Evolutionary conservation across 345 rosid genomes (phyloP), one percentile per base, ranked within the genome.

Genomic region (Euphorbia lathyris): DNA sequence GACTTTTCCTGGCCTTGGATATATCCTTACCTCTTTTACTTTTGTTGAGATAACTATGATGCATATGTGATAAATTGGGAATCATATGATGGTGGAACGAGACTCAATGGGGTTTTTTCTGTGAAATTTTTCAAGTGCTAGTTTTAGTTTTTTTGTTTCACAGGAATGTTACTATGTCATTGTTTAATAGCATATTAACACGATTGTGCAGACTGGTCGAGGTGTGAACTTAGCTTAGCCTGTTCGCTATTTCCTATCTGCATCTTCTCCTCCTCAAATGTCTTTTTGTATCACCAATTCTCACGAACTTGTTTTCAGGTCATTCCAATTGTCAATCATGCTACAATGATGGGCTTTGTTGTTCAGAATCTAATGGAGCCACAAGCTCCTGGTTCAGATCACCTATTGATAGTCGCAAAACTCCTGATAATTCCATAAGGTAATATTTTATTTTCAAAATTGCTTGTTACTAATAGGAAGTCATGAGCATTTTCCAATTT

Each of bases 311-410:
- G 79, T 57, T 66, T 76, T 68, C 82, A 89, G 97, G 93, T 76
- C 66, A 86, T 81, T 83, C 85, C 53, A 75, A 63, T 70, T 86
- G 88, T 68, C 89, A 88, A 74, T 79, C 79, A 63, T 83, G 89
- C 64, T 85, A 79, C 63, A 59, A 82, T 2, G 97, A 91, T 82
- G 91, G 80, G 6, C 57, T 77, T 68, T 75, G 69, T 58, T 84
- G 92, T 76, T 85, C 88, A 51, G 76, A 87, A n/a, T 80, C 92
- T 47, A 74, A 71, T 79, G 88, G 88, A 71, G 76, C 83, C 69
- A 62, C 74, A 66, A 67, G 70, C 60, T 60, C 69, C 64, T 68
- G 83, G 85, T 72, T 83, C 45, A 89, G 77, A 67, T 83, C 80
- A 71, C 68, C 84, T 7, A 76, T 80, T 75, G 94, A 86, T 57